Percentiles rank a stretch among this genome's conserved stretches.
Evolutionary conservation across 495 filamentous ascomycete species (phyloP).

Genomic region (Penicillium silybi): DNA sequence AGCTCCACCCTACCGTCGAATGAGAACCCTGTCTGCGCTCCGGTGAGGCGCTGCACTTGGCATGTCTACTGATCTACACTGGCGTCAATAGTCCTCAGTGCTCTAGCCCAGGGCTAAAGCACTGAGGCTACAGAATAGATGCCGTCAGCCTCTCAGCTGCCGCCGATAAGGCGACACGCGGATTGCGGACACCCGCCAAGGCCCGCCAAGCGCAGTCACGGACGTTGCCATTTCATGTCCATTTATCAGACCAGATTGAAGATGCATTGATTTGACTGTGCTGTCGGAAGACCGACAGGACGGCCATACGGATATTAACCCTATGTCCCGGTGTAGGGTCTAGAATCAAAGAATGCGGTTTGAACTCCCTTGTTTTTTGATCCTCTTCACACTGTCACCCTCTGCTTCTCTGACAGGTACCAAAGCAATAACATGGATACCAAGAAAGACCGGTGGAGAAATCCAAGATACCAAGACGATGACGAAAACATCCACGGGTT

Average conservation of each 20-base stretch:
- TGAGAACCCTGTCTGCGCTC: background rate
- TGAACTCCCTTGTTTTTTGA: background rate
- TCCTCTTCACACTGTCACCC: background rate
- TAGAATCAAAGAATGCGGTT: background rate
- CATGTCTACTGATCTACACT: slow-evolving; percentile 1
- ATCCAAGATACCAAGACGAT: slow-evolving; percentile 1
- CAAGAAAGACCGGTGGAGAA: slow-evolving; percentile 7
- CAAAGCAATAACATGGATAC: slow-evolving; percentile 1
- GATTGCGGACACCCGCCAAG: slow-evolving; percentile 6
- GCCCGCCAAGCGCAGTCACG: slow-evolving; percentile 1
- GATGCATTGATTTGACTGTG: background rate
- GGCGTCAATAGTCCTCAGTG: background rate
- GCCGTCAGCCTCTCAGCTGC: slow-evolving; percentile 2
- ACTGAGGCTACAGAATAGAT: background rate
- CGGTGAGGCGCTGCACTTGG: slow-evolving; percentile 6
- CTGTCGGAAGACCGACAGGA: background rate
- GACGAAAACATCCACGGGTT: background rate
- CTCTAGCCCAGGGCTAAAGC: background rate
- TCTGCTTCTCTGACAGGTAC: background rate
- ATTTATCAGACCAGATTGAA: background rate
- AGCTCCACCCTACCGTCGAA: background rate
- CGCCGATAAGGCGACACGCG: slow-evolving; percentile 3
- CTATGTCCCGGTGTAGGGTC: background rate
- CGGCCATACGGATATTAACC: background rate
- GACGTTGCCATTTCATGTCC: background rate